Conservation (phyloP, 495 filamentous ascomycete species). For the Lindgomyces ingoldianus region DNA sequence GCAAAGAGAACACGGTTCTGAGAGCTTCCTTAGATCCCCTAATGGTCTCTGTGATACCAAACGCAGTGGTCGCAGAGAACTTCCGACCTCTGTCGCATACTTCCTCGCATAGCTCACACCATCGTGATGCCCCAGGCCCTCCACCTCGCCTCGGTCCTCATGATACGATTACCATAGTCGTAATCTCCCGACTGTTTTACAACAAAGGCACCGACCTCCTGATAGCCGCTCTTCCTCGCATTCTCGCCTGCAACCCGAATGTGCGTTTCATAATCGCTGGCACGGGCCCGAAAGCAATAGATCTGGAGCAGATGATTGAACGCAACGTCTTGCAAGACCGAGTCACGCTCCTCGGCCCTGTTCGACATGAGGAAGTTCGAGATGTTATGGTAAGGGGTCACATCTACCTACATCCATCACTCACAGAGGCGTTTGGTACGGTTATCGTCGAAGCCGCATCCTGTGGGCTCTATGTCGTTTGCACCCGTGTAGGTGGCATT, state of each 20-base stretch:
- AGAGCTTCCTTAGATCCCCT: constrained; percentile 90
- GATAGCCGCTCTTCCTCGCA: constrained; percentile 90
- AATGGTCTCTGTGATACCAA: constrained; percentile 97
- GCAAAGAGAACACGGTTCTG: constrained; percentile 97
- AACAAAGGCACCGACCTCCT: constrained; percentile 97
- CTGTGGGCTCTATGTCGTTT: constrained; percentile 94
- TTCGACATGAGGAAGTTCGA: constrained; percentile 93
- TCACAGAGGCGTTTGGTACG: constrained; percentile 96
- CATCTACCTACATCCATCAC: constrained; percentile 90
- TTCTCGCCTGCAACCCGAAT: constrained; percentile 82
- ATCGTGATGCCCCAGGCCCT: constrained; percentile 50
- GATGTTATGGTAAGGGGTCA: constrained; percentile 98
- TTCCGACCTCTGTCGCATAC: constrained; percentile 65
- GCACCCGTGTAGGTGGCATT: constrained; percentile 93
- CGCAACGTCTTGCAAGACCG: constrained; percentile 92
- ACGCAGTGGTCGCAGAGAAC: constrained; percentile 94
- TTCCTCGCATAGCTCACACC: constrained; percentile 32
- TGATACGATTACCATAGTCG: constrained; percentile 91
- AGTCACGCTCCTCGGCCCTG: constrained; percentile 85
- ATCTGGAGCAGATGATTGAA: constrained; percentile 97
- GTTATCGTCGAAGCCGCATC: constrained; percentile 96
- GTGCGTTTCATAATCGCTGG: constrained; percentile 97
- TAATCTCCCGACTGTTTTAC: constrained; percentile 96
- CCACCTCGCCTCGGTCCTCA: constrained; percentile 67
- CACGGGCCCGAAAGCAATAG: constrained; percentile 93